Evolutionary conservation across 768 basidiomycete genomes (phyloP).

Genomic region (Lentinula edodes): DNA sequence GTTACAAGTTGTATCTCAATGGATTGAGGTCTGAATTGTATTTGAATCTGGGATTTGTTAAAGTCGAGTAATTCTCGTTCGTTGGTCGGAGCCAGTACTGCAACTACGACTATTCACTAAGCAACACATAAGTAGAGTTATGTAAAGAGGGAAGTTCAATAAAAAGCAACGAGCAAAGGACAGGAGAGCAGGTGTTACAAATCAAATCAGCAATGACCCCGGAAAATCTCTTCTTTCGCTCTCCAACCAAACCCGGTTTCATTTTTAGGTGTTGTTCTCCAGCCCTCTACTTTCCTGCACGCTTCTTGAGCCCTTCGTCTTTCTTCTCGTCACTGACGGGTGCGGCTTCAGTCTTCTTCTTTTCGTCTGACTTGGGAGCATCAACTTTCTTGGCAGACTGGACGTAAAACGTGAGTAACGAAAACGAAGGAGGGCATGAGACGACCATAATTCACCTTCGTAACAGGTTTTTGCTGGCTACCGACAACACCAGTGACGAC

Average conservation of each 20-base stretch:
- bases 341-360: constrained; percentile 51
- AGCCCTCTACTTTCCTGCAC: constrained; percentile 29
- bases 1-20: background rate
- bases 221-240: background rate
- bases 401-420: constrained; percentile 3
- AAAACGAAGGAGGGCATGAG: background rate
- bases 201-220: background rate
- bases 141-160: background rate
- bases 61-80: background rate
- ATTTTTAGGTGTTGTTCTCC: background rate
- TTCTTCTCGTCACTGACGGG: constrained; percentile 62
- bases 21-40: background rate
- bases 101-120: background rate
- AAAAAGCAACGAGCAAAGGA: background rate
- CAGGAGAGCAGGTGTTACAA: background rate
- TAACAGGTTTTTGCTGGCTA: constrained; percentile 59
- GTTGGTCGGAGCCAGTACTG: too few relatives aligned
- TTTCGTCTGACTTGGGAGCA: constrained; percentile 55
- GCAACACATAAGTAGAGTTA: background rate
- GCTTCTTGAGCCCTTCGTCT: constrained; percentile 67
- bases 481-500: constrained; percentile 76
- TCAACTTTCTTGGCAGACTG: constrained; percentile 79
- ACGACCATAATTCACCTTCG: constrained; percentile 45
- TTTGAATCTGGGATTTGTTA: background rate
- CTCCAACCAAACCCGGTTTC: background rate